Conservation (phyloP, 805 yeast species). For the Candida insectalens region DNA sequence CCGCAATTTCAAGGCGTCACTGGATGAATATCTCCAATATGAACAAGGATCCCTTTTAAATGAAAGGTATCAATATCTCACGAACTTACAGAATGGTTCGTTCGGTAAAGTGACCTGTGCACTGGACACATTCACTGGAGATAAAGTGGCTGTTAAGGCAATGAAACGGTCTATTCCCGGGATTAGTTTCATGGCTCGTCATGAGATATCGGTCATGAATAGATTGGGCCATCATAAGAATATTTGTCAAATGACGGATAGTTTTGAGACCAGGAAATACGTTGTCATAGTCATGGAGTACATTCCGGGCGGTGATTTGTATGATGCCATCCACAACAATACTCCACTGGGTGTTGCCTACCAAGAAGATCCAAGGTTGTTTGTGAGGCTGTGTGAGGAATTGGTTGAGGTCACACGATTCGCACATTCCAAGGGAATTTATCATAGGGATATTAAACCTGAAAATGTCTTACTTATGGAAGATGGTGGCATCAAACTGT, state of each 20-base stretch:
- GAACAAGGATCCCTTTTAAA: slow-evolving; percentile 29
- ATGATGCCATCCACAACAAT: slow-evolving; percentile 38
- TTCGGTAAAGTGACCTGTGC: slow-evolving; percentile 55
- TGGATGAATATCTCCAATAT: slow-evolving; percentile 31
- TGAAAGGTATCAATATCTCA: slow-evolving; percentile 32
- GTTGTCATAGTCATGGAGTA: slow-evolving; percentile 56
- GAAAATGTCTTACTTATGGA: slow-evolving; percentile 52
- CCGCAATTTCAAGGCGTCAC: slow-evolving; percentile 17
- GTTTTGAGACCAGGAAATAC: slow-evolving; percentile 42
- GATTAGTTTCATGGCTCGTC: slow-evolving; percentile 36
- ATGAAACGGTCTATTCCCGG: slow-evolving; percentile 36
- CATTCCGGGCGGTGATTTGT: slow-evolving; percentile 58
- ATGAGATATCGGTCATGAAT: slow-evolving; percentile 39
- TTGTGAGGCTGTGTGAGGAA: slow-evolving; percentile 33
- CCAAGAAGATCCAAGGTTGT: slow-evolving; percentile 16
- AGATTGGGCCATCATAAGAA: slow-evolving; percentile 37
- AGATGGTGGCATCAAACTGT: slow-evolving; percentile 46
- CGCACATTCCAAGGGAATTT: slow-evolving; percentile 50
- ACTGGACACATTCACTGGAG: slow-evolving; percentile 22
- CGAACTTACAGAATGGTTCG: slow-evolving; percentile 45
- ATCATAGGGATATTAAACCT: slow-evolving; percentile 68
- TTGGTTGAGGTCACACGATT: slow-evolving; percentile 40
- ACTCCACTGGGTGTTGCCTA: slow-evolving; percentile 17
- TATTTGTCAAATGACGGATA: slow-evolving; percentile 49
- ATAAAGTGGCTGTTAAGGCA: slow-evolving; percentile 45